Evolutionary conservation across 1,284 basidiomycete species (phyloP), one percentile per base, ranked within the genome.

Genomic region (Pisolithus thermaeus): DNA sequence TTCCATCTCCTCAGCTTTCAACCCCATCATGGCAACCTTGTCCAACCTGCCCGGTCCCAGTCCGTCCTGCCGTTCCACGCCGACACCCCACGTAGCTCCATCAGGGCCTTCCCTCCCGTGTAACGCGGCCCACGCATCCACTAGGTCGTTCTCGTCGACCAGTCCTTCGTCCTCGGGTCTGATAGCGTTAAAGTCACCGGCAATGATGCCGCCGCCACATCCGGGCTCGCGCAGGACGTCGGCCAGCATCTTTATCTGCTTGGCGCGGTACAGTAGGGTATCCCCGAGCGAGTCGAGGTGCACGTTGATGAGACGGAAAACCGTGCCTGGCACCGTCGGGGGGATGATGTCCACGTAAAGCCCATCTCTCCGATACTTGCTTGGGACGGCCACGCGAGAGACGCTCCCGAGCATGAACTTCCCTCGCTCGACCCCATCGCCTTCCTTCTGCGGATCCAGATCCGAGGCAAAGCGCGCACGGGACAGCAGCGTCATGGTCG

Each of bases 111-210:
- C 36, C 52, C 37, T 54, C 49, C 66, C 68, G 37, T 66, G 63
- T 59, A 74, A 56, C 22, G 60, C 61, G 55, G 70, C 56, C 72
- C 72, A 73, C 18, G 69, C 70, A 64, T 74, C 73, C 3, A 73
- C 61, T 58, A 74, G 66, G 39, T 47, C 58, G 61, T 72, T 59
- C 54, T 69, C 59, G 50, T 70, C 65, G 56, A 74, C 39, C 52
- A 74, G 70, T 22, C 5, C 84, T 38, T 87, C 18, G 58, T 74
- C 72, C 46, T 64, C 59, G 51, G 66, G 65, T 57, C 50, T 55
- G 59, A 71, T 70, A 36, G 71, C 66, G 57, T 73, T 72, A 65
- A 73, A 73, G 64, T 73, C 72, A 8, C 73, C 73, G n/a, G 70
- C 72, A 70, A 74, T 70, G 37, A 75, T 7, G 1, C 73, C 70